These are phyloP conservation scores for Salvia miltiorrhiza DNA, from an alignment of 257 asterid genomes.

Conservation along the genomic window DNA sequence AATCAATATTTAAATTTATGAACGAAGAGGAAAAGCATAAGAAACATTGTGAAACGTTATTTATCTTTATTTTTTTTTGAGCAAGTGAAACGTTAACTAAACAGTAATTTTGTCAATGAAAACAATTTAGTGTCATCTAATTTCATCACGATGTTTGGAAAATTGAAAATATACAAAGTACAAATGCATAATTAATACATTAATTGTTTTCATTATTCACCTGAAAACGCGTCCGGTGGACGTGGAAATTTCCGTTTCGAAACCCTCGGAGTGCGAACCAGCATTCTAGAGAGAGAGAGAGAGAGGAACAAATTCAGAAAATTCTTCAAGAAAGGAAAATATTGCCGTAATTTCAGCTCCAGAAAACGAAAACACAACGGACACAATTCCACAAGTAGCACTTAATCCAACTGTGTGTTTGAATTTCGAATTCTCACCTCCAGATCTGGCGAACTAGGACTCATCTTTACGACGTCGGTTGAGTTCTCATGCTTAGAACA, in stretches of 20 bases:
- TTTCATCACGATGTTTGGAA: background rate
- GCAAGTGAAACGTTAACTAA: no score
- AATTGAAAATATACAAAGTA: background rate
- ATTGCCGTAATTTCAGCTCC: constrained; percentile 9
- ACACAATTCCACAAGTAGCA: constrained; percentile 3
- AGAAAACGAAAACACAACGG: constrained; percentile 5
- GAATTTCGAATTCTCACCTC: constrained; percentile 45
- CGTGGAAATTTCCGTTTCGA: constrained; percentile 48
- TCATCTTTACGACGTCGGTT: constrained; percentile 29
- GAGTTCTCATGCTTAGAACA: constrained; percentile 23
- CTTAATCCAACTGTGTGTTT: constrained; percentile 2
- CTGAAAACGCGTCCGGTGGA: constrained; percentile 43
- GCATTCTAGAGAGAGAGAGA: constrained; percentile 29
- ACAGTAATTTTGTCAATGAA: background rate
- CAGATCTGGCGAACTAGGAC: constrained; percentile 58
- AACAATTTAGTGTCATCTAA: background rate
- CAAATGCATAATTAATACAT: background rate
- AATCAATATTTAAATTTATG: background rate
- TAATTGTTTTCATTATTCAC: constrained; percentile 30
- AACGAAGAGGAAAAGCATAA: background rate
- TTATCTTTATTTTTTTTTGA: no score
- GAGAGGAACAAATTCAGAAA: background rate
- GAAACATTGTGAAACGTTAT: background rate
- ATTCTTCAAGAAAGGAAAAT: background rate
- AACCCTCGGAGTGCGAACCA: constrained; percentile 48